These are phyloP conservation scores for Pseudogymnoascus sp. DNA, from an alignment of 2,329 filamentous ascomycete genomes.

Conservation along the genomic window DNA sequence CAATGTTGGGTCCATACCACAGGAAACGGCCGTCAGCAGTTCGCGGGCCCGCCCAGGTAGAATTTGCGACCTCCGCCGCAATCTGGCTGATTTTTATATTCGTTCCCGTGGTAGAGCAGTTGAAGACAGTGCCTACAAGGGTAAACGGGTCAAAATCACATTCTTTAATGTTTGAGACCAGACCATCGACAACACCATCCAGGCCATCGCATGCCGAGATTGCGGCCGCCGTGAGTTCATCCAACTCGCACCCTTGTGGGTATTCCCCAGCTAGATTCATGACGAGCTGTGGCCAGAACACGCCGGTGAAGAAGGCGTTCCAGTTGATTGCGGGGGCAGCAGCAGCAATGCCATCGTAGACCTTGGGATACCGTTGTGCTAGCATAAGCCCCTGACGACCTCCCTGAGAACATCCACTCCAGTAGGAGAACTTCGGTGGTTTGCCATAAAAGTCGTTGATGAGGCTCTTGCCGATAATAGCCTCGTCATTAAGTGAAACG, in stretches of 20 bases:
- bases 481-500: conserved; percentile 30
- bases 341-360: conserved; percentile 35
- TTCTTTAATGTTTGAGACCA: conserved; percentile 11
- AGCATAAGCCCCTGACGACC: conserved; percentile 32
- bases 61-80: conserved; percentile 8
- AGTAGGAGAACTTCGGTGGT: conserved; percentile 31
- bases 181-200: conserved; percentile 18
- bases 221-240: conserved; percentile 14
- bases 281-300: conserved; percentile 14
- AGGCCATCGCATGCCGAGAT: conserved; percentile 15
- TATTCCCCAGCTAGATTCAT: conserved; percentile 14
- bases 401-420: conserved; percentile 32
- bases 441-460: conserved; percentile 29
- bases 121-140: conserved; percentile 12
- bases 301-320: conserved; percentile 10
- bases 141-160: conserved; percentile 16
- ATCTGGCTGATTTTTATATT: conserved; percentile 10
- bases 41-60: conserved; percentile 11
- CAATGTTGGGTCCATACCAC: conserved; percentile 14
- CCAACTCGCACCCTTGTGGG: conserved; percentile 14
- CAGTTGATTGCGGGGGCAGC: conserved; percentile 33
- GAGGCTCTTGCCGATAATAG: conserved; percentile 29
- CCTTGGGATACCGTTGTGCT: conserved; percentile 31
- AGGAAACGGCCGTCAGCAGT: conserved; percentile 1
- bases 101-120: conserved; percentile 12